Conservation (phyloP, 441 rosid species). For the Adansonia madagascariensis region DNA sequence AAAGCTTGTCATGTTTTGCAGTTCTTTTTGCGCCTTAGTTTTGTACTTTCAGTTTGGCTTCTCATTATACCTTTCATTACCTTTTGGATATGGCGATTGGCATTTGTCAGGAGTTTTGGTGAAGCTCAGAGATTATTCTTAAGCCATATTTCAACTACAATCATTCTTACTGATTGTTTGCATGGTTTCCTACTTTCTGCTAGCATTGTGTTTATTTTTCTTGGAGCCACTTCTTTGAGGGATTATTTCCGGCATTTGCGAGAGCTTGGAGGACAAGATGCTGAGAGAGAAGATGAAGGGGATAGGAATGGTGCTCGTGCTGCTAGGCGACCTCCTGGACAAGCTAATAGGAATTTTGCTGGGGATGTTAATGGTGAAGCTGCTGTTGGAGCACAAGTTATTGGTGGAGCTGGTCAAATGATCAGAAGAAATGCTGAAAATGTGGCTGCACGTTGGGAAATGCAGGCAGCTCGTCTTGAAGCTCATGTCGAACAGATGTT, state of each 20-base stretch:
- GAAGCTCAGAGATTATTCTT: constrained; percentile 94
- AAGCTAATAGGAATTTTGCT: constrained; percentile 75
- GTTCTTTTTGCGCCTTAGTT: constrained; percentile 90
- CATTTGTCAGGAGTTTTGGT: constrained; percentile 86
- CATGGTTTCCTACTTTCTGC: constrained; percentile 99
- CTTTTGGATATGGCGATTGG: constrained; percentile 97
- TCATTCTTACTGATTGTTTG: constrained; percentile 93
- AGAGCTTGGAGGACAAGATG: constrained; percentile 96
- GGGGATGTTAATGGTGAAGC: constrained; percentile 86
- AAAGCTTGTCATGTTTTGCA: constrained; percentile 93
- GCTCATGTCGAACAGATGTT: constrained; percentile 99
- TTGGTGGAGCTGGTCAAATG: constrained; percentile 77
- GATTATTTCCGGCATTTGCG: constrained; percentile 97
- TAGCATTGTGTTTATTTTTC: constrained; percentile 95
- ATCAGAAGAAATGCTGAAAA: constrained; percentile 91
- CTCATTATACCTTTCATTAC: constrained; percentile 95
- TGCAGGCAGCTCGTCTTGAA: constrained; percentile 98
- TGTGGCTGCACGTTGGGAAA: constrained; percentile 96
- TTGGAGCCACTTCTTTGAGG: constrained; percentile 96
- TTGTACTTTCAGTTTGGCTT: constrained; percentile 98
- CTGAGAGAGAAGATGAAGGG: constrained; percentile 90
- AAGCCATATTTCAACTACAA: constrained; percentile 87
- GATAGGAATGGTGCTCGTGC: constrained; percentile 91
- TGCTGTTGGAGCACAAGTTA: constrained; percentile 74
- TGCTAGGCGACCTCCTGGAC: constrained; percentile 72